phyloP scores from a whole-genome alignment of 768 basidiomycete species.

The Wakefieldia striispora region DNA sequence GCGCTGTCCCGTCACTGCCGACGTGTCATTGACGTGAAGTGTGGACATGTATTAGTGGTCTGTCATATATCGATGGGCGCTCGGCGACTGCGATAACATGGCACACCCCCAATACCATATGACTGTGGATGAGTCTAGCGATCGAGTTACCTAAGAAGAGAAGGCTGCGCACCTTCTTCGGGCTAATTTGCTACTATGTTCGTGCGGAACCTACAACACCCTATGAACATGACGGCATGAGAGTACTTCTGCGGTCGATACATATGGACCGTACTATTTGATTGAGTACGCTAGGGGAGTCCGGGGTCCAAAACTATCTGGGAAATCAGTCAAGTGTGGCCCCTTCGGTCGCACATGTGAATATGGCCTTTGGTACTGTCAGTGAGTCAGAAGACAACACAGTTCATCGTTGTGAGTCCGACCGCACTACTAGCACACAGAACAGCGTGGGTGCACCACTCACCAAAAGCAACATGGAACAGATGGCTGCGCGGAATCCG shows the following conservation, averaged over 20 bases:
- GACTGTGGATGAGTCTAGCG: background rate
- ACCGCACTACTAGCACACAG: background rate
- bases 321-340: no score
- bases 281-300: background rate
- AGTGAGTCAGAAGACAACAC: background rate
- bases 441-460: slow-evolving; percentile 38
- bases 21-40: background rate
- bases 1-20: background rate
- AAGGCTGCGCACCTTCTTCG: background rate
- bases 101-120: background rate
- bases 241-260: background rate
- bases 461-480: slow-evolving; percentile 18
- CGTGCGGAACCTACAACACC: slow-evolving; percentile 8
- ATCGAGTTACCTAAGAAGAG: background rate
- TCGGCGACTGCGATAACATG: background rate
- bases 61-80: background rate
- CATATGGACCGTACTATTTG: background rate
- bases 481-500: background rate
- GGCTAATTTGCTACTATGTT: background rate
- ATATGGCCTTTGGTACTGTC: no score
- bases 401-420: background rate
- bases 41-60: background rate
- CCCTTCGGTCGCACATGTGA: no score
- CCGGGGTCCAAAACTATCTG: slow-evolving; percentile 16
- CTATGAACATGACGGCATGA: slow-evolving; percentile 23